Base-by-base conservation (phyloP, 139 green algal genomes). In the Coelastrella sp. region DNA sequence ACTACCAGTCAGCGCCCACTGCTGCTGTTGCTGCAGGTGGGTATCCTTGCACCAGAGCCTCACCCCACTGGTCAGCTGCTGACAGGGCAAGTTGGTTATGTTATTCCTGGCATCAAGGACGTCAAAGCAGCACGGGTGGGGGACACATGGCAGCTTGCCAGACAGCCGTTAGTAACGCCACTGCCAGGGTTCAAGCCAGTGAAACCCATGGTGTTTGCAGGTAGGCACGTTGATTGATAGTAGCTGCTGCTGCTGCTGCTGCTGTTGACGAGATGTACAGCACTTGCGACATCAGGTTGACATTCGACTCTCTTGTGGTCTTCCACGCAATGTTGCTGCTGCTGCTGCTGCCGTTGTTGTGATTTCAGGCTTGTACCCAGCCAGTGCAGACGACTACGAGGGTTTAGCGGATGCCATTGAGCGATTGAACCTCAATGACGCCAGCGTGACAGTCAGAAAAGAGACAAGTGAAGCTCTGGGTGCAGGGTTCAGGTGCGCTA, bases 151-250 rank as follows among this genome's bases (percentile, higher is more conserved):
- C 91, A 95, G 81, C 53, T 79, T 37, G 60, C 69, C 37, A 88
- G 81, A 50, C 40, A 67, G 37, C 57, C 62, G 3, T 86, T 92
- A 32, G 41, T 83, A n/a, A 25, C n/a, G n/a, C n/a, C 84, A 2
- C 82, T 96, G 68, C 89, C 90, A 0, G 93, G 94, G 5, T 98
- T 97, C 89, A 91, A 94, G 81, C 87, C 90, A 1, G 84, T 90
- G 53, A 89, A 95, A 67, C 89, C 90, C 45, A 98, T 97, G 92
- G 94, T 98, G 43, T 99, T 97, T 93, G 94, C 95, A 57, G 95
- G 94, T 83, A 59, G 21, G 76, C n/a, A 2, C 45, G n/a, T n/a
- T n/a, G n/a, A n/a, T n/a, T n/a, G n/a, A n/a, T n/a, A n/a, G n/a
- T n/a, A n/a, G n/a, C n/a, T n/a, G n/a, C n/a, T n/a, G n/a, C n/a